Evolutionary conservation across 169 alveolate species (phyloP).

Genomic region (Theileria parva): DNA sequence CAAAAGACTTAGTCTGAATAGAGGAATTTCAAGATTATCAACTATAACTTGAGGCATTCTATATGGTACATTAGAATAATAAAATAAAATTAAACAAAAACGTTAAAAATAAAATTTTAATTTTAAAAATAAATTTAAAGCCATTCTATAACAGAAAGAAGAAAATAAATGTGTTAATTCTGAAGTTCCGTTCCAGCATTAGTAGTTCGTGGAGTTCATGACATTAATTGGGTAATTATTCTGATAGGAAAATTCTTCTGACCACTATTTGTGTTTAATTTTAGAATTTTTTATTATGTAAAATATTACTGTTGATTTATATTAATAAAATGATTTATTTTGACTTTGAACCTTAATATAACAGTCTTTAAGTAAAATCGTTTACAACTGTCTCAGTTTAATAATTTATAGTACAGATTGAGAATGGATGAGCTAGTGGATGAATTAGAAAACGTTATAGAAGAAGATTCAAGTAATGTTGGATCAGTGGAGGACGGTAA

Average conservation of each 20-base stretch:
- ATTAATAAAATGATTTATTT: background rate
- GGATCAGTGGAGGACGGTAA: background rate
- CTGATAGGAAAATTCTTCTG: no score
- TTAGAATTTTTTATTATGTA: background rate
- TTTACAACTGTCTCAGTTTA: background rate
- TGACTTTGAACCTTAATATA: background rate
- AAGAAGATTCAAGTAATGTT: background rate
- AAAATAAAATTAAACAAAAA: background rate
- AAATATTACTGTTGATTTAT: no score
- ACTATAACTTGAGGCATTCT: slow-evolving; percentile 58
- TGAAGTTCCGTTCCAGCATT: background rate
- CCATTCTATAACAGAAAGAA: background rate
- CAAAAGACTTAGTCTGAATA: slow-evolving; percentile 51
- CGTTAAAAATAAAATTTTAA: background rate
- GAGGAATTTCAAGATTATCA: slow-evolving; percentile 60
- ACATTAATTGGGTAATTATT: background rate
- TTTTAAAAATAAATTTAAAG: background rate
- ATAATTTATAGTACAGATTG: no score
- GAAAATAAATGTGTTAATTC: background rate
- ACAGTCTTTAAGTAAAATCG: background rate
- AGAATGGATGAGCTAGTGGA: slow-evolving; percentile 11
- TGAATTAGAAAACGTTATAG: background rate
- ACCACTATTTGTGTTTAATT: no score
- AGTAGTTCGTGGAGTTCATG: background rate
- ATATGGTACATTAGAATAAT: background rate